Base-by-base conservation (phyloP, 2,329 filamentous ascomycete genomes). In the Diaporthe humulicola region DNA sequence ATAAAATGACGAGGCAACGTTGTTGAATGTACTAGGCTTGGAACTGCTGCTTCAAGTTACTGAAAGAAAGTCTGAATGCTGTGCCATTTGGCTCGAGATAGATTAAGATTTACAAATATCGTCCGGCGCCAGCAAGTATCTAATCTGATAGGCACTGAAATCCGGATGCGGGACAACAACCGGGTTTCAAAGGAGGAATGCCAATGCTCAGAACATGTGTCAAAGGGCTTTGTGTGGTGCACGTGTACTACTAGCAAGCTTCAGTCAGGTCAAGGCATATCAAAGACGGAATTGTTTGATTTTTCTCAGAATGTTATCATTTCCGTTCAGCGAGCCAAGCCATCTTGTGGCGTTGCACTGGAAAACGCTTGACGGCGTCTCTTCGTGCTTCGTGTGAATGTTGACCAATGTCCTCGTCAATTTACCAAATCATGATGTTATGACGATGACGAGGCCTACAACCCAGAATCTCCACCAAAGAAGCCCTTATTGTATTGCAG, bases 391-490 rank as follows among this genome's bases (percentile, higher is more conserved):
- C n/a, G n/a, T n/a, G n/a, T n/a, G n/a, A n/a, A n/a, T n/a, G n/a
- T n/a, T n/a, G n/a, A n/a, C n/a, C n/a, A n/a, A n/a, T n/a, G n/a
- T n/a, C n/a, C n/a, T n/a, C n/a, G n/a, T n/a, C n/a, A n/a, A n/a
- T n/a, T n/a, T n/a, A n/a, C n/a, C n/a, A n/a, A n/a, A n/a, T n/a
- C n/a, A n/a, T n/a, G n/a, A n/a, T n/a, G n/a, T n/a, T n/a, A n/a
- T n/a, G n/a, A n/a, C n/a, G n/a, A n/a, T n/a, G n/a, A n/a, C n/a
- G 3, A 14, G n/a, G 10, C 4, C 9, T n/a, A n/a, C 12, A 28
- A 3, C 4, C 4, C 6, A 15, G 25, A 1, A 10, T 14, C n/a
- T 25, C 10, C 6, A 15, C 12, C 2, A 15, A 14, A 2, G 9
- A 1, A 15, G 28, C 6, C 10, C 3, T 4, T 25, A 28, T 28